Conservation (phyloP, 169 alveolate species). For the Sarcocystis neurona region DNA sequence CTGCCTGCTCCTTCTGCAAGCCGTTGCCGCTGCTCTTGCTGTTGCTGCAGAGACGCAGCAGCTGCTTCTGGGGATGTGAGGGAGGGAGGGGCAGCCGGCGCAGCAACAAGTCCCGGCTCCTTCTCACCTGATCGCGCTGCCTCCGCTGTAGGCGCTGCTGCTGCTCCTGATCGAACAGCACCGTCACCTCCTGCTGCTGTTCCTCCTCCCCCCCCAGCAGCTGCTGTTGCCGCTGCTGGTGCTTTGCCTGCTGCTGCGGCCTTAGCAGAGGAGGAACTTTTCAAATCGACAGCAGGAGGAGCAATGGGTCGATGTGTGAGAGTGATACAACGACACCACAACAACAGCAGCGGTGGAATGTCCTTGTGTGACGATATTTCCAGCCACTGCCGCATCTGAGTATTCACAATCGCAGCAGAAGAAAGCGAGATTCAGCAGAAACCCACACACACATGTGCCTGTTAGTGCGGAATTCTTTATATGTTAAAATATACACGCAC, state of each 20-base stretch:
- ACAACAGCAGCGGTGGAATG: constrained; percentile 80
- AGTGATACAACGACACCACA: constrained; percentile 86
- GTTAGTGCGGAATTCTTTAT: too few species aligned
- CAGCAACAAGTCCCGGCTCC: not conserved
- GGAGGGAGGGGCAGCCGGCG: not conserved
- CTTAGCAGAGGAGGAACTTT: constrained; percentile 29
- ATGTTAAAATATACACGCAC: too few species aligned
- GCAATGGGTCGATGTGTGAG: constrained; percentile 74
- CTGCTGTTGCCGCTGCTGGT: not conserved
- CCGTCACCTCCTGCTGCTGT: constrained; percentile 1
- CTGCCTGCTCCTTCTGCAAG: constrained; percentile 7
- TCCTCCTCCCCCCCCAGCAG: not conserved
- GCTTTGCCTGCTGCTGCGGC: not conserved
- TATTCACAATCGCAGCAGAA: constrained; percentile 47
- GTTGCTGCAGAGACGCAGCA: not conserved
- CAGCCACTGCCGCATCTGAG: constrained; percentile 81
- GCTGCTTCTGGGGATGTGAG: not conserved
- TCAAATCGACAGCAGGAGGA: not conserved
- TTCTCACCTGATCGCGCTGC: not conserved
- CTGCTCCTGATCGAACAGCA: constrained; percentile 29
- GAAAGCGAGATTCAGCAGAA: not conserved
- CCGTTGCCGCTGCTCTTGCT: not conserved
- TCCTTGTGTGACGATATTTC: constrained; percentile 82
- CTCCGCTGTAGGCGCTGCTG: constrained; percentile 10
- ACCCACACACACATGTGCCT: not conserved